phyloP scores from a whole-genome alignment of 208 protist genomes.

The Leishmania tarentolae region DNA sequence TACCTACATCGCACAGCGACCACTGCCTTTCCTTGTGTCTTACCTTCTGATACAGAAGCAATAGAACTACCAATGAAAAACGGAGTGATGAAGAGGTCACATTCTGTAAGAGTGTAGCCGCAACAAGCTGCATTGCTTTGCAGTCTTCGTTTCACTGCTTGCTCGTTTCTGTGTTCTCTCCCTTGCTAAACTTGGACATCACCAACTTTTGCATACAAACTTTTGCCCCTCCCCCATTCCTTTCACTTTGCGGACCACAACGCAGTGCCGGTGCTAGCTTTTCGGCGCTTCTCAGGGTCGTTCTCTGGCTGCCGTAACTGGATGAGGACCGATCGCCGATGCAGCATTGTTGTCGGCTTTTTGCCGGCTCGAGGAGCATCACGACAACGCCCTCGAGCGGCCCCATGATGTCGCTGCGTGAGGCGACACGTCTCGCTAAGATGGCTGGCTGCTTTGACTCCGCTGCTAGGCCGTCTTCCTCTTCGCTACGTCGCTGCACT shows the following conservation, averaged over 20 bases:
- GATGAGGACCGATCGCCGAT: not conserved
- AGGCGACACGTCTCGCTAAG: slow-evolving; percentile 12
- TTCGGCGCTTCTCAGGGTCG: not conserved
- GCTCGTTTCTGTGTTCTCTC: not conserved
- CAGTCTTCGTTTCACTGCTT: not conserved
- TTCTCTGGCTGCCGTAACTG: not conserved
- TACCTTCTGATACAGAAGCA: not conserved
- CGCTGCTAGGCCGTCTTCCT: not conserved
- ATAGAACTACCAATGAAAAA: not conserved
- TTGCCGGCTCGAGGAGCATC: not conserved
- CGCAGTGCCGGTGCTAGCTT: not conserved
- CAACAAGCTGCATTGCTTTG: not conserved
- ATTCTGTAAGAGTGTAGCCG: not conserved
- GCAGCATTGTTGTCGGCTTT: not conserved
- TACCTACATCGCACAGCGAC: not conserved
- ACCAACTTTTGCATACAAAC: too few species aligned
- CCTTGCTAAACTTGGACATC: not conserved
- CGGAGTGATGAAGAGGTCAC: not conserved
- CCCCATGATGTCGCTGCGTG: slow-evolving; percentile 8
- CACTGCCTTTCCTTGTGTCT: not conserved
- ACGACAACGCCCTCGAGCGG: not conserved
- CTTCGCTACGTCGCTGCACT: slow-evolving; percentile 11
- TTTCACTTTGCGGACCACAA: not conserved
- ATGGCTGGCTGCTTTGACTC: slow-evolving; percentile 6
- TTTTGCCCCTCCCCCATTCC: not conserved